Conservation (phyloP, 331 rosid species). For the Acacia pycnantha region DNA sequence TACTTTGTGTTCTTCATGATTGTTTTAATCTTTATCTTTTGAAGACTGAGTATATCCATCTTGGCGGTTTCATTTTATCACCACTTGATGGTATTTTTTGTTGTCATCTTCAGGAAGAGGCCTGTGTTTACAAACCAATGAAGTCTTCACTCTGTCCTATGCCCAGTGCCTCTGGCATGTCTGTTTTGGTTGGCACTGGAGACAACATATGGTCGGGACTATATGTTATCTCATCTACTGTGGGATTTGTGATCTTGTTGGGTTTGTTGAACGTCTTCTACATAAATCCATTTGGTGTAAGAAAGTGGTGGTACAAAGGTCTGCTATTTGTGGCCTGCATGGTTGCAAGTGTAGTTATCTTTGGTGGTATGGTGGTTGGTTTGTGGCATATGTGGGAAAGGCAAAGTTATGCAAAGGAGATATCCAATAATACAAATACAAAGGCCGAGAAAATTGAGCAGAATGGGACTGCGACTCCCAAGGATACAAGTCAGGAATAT, state of each 20-base stretch:
- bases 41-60: neutral
- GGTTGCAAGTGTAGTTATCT: conserved; percentile 61
- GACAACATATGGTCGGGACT: conserved; percentile 77
- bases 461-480: conserved; percentile 27
- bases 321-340: conserved; percentile 64
- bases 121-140: conserved; percentile 37
- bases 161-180: conserved; percentile 49
- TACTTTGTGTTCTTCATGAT: neutral
- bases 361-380: conserved; percentile 72
- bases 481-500: conserved; percentile 31
- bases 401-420: conserved; percentile 28
- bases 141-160: conserved; percentile 43
- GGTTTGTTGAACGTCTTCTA: conserved; percentile 54
- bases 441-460: conserved; percentile 29
- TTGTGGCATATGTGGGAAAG: conserved; percentile 79
- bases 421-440: conserved; percentile 9
- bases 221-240: conserved; percentile 61
- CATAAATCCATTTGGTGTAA: conserved; percentile 56
- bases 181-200: conserved; percentile 86
- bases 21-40: neutral
- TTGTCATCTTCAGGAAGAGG: conserved; percentile 70
- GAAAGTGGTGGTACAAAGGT: conserved; percentile 85
- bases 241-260: conserved; percentile 60
- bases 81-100: conserved; percentile 6
- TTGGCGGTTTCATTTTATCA: neutral